phyloP scores from a whole-genome alignment of 148 eudicot genomes.

The Cornus kousa region DNA sequence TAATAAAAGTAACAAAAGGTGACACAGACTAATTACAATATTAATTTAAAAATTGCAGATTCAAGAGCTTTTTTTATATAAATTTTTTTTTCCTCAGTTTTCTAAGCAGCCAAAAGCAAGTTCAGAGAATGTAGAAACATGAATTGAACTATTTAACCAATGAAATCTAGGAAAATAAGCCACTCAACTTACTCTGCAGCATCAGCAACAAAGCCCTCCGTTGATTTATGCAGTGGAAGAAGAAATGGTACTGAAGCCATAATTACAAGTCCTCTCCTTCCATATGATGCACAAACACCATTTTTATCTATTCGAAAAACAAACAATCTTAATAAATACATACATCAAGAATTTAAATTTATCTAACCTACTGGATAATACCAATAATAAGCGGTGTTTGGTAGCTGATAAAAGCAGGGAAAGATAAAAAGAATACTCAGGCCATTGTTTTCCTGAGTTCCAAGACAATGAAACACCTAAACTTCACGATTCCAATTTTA shows the following conservation, averaged over 20 bases:
- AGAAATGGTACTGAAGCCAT: conserved; percentile 40
- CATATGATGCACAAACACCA: conserved; percentile 19
- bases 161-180: background rate
- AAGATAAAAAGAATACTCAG: background rate
- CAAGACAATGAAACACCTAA: background rate
- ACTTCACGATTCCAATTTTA: background rate
- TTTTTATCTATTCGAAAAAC: conserved; percentile 22
- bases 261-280: conserved; percentile 52
- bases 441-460: background rate
- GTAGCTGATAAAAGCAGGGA: background rate
- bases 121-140: background rate
- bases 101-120: background rate
- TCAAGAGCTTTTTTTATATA: background rate
- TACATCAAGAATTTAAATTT: no score
- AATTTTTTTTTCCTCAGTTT: no score
- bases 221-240: conserved; percentile 25
- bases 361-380: background rate
- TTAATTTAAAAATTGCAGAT: background rate
- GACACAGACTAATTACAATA: background rate
- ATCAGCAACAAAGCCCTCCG: conserved; percentile 21
- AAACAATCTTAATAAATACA: background rate
- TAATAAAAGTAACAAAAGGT: no score
- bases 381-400: background rate
- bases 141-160: background rate
- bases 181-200: conserved; percentile 49